Percentiles rank a stretch among this genome's conserved stretches.
phyloP scores from a whole-genome alignment of 768 basidiomycete genomes.

The Leccinum subgranulosum region DNA sequence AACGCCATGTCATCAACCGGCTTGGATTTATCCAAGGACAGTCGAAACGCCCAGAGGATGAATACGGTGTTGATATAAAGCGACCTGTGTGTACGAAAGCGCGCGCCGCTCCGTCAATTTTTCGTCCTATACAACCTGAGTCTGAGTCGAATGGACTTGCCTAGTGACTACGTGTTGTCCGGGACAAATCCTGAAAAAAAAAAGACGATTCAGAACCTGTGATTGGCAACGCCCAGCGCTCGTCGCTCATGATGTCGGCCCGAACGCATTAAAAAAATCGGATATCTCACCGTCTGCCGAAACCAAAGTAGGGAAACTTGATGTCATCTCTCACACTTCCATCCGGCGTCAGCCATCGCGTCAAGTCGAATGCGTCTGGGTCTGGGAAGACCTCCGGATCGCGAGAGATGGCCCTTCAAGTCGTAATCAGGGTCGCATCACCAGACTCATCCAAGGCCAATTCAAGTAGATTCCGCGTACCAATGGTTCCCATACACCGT shows the following conservation, averaged over 20 bases:
- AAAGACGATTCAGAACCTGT: not conserved
- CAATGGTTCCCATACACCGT: constrained; percentile 18
- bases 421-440: not conserved
- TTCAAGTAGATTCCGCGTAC: not conserved
- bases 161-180: constrained; percentile 50
- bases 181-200: constrained; percentile 48
- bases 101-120: not conserved
- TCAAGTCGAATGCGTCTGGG: constrained; percentile 35
- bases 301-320: constrained; percentile 50
- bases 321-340: constrained; percentile 41
- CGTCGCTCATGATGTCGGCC: not conserved
- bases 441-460: not conserved
- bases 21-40: constrained; percentile 42
- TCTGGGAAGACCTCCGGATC: constrained; percentile 37
- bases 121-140: not conserved
- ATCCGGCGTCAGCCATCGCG: constrained; percentile 26
- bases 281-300: constrained; percentile 36
- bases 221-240: not conserved
- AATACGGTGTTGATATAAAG: constrained; percentile 59
- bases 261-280: not conserved
- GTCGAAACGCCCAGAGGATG: constrained; percentile 56
- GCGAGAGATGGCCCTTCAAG: constrained; percentile 32
- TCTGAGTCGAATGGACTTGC: constrained; percentile 22
- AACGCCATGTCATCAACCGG: constrained; percentile 59
- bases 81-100: constrained; percentile 38